Conservation (phyloP, 2,329 filamentous ascomycete species). For the Niveomyces coronatus region DNA sequence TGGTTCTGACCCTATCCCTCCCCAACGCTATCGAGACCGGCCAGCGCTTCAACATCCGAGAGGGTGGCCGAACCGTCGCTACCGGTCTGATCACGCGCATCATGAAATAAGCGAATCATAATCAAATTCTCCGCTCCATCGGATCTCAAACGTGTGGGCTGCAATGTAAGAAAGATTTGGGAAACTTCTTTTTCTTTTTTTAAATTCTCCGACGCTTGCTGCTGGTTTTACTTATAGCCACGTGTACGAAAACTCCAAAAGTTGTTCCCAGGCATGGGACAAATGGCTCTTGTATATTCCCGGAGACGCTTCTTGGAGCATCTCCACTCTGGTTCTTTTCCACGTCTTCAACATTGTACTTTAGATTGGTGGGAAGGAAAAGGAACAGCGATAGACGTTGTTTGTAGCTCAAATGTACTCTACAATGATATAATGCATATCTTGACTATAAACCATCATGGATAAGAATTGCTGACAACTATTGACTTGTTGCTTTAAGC, state of each 20-base stretch:
- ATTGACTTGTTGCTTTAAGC: background rate
- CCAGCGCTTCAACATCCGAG: conserved; percentile 96
- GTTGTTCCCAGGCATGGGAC: conserved; percentile 17
- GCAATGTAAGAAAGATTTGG: too few species aligned
- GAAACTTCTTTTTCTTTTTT: too few species aligned
- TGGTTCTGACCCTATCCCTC: conserved; percentile 77
- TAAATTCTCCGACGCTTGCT: too few species aligned
- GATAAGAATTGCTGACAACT: background rate
- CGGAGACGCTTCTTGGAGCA: conserved; percentile 21
- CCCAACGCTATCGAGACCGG: conserved; percentile 83
- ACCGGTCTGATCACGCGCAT: conserved; percentile 76
- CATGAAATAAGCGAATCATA: conserved; percentile 35
- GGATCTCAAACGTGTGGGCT: too few species aligned
- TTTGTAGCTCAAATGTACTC: conserved; percentile 10
- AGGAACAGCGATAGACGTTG: conserved; percentile 22
- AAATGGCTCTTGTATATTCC: conserved; percentile 29
- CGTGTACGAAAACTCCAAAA: conserved; percentile 3
- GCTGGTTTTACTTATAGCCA: too few species aligned
- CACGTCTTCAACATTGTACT: conserved; percentile 26
- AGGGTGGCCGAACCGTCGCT: conserved; percentile 84
- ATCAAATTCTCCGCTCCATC: too few species aligned
- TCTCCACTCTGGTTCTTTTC: conserved; percentile 33
- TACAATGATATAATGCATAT: conserved; percentile 1
- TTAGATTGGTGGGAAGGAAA: conserved; percentile 22
- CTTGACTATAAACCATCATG: background rate